A percentile compares a stretch with the other conserved stretches of the same genome.
Conservation (phyloP, 345 rosid species). For the Acer campestre region DNA sequence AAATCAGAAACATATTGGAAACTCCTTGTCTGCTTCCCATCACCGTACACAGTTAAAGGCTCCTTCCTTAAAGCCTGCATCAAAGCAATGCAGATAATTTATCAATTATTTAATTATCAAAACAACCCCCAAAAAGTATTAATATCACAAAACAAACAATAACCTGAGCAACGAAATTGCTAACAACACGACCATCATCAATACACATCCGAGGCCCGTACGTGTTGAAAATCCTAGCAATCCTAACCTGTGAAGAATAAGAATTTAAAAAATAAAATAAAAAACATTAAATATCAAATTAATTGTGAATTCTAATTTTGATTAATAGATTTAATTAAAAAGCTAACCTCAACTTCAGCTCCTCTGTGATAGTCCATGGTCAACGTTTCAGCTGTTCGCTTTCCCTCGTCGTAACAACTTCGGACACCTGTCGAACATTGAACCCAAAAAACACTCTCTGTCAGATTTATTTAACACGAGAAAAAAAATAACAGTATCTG, state of each 20-base stretch:
- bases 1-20: conserved; percentile 97
- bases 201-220: conserved; percentile 99
- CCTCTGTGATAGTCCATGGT: conserved; percentile 98
- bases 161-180: conserved; percentile 99
- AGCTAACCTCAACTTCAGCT: conserved; percentile 79
- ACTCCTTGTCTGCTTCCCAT: conserved; percentile 99
- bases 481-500: neutral
- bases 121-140: neutral
- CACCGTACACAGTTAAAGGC: conserved; percentile 96
- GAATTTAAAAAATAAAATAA: too few species aligned
- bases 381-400: conserved; percentile 97
- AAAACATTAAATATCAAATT: too few species aligned
- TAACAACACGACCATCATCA: conserved; percentile 98
- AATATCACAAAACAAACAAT: neutral
- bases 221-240: conserved; percentile 93
- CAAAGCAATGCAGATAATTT: conserved; percentile 16
- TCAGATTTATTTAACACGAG: neutral
- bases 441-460: neutral
- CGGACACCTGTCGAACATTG: conserved; percentile 76
- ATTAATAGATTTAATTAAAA: too few species aligned
- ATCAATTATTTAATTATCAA: neutral
- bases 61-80: conserved; percentile 94
- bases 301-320: neutral
- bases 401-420: conserved; percentile 98
- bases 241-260: conserved; percentile 68